These are phyloP conservation scores for Salvia rosmarinus DNA, from an alignment of 257 asterid species.

Conservation along the genomic window DNA sequence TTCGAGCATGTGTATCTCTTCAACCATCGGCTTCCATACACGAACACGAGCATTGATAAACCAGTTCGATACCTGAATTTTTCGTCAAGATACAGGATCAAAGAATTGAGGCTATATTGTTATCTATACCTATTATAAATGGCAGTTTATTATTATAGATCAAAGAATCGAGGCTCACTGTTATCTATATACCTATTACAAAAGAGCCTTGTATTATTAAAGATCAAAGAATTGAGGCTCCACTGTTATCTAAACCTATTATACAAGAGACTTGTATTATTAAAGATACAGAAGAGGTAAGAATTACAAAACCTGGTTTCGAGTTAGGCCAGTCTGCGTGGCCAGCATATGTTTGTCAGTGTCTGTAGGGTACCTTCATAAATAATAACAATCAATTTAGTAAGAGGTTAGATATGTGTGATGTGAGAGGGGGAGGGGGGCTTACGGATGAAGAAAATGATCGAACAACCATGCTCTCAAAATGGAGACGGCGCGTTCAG, in stretches of 20 bases:
- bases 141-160: too few relatives aligned
- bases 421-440: neutral
- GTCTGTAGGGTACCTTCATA: conserved; percentile 78
- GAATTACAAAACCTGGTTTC: conserved; percentile 64
- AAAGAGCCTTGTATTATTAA: too few relatives aligned
- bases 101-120: too few relatives aligned
- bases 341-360: conserved; percentile 87
- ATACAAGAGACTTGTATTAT: too few relatives aligned
- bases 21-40: conserved; percentile 94
- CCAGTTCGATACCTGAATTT: conserved; percentile 82
- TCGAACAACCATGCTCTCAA: conserved; percentile 91
- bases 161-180: too few relatives aligned
- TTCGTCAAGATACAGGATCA: neutral
- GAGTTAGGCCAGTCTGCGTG: conserved; percentile 77
- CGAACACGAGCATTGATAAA: conserved; percentile 90
- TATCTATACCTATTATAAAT: too few relatives aligned
- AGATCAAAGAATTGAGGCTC: too few relatives aligned
- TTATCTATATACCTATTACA: too few relatives aligned
- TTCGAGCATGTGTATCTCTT: conserved; percentile 82
- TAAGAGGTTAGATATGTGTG: neutral
- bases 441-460: conserved; percentile 92
- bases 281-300: too few relatives aligned
- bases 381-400: neutral
- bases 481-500: conserved; percentile 80
- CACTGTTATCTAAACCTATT: too few relatives aligned